Evolutionary conservation across 2,329 filamentous ascomycete genomes (phyloP), one percentile per base, ranked within the genome.

Genomic region (Aspergillus cejpii): DNA sequence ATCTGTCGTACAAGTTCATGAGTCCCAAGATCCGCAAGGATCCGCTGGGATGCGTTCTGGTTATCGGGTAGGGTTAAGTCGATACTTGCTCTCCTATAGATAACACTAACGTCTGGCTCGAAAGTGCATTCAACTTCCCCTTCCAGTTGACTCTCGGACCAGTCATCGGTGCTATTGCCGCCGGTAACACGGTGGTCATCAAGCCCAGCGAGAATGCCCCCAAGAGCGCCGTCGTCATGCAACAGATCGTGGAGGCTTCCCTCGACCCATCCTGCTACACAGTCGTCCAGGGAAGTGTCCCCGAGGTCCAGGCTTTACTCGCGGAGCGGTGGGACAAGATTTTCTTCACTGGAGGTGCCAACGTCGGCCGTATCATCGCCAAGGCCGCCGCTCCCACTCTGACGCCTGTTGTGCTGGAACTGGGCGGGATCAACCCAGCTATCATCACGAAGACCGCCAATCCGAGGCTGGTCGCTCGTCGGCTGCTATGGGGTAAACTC

Each of bases 311-410:
- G 37, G 82, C 81, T 10, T 72, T 97, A 36, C 77, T 98, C 26
- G 81, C 91, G 46, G 80, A 89, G 72, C 91, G 91, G 67, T 98
- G 90, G 84, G 90, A 94, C 72, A 97, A 96, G 78, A 94, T 98
- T 60, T 90, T 92, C 74, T 98, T 95, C 73, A 98, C 92, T 1
- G 92, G 92, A 43, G 83, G 81, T 58, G 77, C 78, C 41, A 72
- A 64, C 21, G 88, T 96, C 14, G 92, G 87, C 60, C 88, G 84
- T 62, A 90, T 97, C 59, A 83, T 97, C 42, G 80, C 87, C 38
- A 83, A 90, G 66, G 95, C 94, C 65, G 92, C 91, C 0, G 91
- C 92, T 48, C 81, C 88, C 62, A 84, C 87, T 28, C 76, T 95
- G 49, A 97, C 92, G 0, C 92, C 92, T 0, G 83, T 94, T 17